Base-by-base conservation (phyloP, 768 basidiomycete species). In the Leucocoprinus sp. region DNA sequence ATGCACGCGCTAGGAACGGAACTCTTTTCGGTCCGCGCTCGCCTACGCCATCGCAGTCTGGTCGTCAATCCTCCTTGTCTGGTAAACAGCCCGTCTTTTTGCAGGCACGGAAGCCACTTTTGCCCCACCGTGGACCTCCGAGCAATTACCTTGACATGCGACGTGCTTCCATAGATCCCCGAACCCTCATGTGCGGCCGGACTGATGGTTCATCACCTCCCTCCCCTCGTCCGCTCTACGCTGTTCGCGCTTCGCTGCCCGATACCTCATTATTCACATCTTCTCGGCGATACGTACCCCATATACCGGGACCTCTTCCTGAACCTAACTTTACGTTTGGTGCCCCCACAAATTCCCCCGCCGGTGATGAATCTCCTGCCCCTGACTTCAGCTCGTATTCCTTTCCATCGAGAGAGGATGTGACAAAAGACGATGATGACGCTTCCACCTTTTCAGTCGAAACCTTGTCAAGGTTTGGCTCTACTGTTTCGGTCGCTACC, bases 301-400 rank as follows among this genome's bases (percentile, higher is more conserved):
- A 67, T 47, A 60, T 77, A 50, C 63, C 78, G 7, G 80, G 80
- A 2, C 80, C 80, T 4, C 65, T 82, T 14, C 80, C 80, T 1
- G 68, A 70, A 4, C 78, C 78, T 31, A 73, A 71, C 45, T 82
- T 78, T 64, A 76, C 76, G 37, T 83, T 83, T 52, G 80, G 80
- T 48, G 70, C 80, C 22, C 74, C 66, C 40, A 67, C 72, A 52
- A 59, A 67, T 14, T 76, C 78, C 12, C 69, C 76, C 3, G 63
- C 63, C 4, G 72, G 69, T 46, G 70, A 71, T 45, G 79, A 81
- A 40, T 66, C 70, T 39, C 70, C 70, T 38, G 79, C 80, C 7
- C 77, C 80, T 3, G 78, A 79, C 44, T 57, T 67, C 21, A 58
- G 62, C 41, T 69, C 71, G 1, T 76, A 72, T 59, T 60, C 54